Evolutionary conservation across 345 rosid species (phyloP).

Genomic region (Eucalyptus sp.): DNA sequence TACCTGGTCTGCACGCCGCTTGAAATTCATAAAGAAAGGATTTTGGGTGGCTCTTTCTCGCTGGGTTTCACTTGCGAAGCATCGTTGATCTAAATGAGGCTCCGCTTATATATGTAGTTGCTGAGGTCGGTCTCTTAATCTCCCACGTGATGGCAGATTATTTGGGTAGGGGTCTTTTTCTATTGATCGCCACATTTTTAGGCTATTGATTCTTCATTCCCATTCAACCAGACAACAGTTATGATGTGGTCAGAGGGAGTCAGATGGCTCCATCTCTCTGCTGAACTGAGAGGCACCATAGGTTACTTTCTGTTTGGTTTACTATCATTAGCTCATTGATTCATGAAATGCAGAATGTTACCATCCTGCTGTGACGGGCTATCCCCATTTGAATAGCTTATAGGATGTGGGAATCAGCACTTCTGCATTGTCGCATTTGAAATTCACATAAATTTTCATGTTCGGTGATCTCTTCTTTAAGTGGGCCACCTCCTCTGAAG

Average conservation of each 20-base stretch:
- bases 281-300: neutral
- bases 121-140: neutral
- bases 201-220: neutral
- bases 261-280: neutral
- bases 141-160: neutral
- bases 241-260: neutral
- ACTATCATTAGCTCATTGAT: neutral
- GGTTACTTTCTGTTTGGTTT: neutral
- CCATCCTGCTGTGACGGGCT: neutral
- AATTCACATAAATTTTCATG: neutral
- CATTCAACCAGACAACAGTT: neutral
- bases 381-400: neutral
- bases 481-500: neutral
- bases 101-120: neutral
- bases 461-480: neutral
- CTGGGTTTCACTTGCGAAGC: neutral
- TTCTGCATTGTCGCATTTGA: neutral
- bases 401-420: neutral
- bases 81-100: neutral
- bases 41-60: neutral
- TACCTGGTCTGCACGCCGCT: neutral
- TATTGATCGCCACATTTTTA: neutral
- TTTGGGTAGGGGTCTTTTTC: neutral
- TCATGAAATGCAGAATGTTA: neutral
- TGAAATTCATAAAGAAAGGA: neutral